Evolutionary conservation across 345 rosid genomes (phyloP), one percentile per base, ranked within the genome.

Genomic region (Ailanthus altissimus): DNA sequence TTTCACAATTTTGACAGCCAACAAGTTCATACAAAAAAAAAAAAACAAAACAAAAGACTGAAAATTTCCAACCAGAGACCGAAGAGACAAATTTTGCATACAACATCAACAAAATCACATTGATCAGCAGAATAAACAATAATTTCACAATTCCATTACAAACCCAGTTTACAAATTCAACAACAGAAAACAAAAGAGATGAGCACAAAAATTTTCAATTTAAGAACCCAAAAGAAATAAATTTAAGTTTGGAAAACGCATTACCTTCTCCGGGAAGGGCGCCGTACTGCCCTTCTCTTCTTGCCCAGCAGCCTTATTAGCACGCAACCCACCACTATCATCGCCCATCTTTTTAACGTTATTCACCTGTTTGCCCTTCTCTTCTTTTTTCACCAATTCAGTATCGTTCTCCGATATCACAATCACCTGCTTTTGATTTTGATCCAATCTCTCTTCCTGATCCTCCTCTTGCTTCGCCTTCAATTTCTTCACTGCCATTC

Each of bases 241-340:
- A 15, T 6, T 18, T 62, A 62, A 62, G 14, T 61, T 32, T 5
- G 4, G 46, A 63, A 54, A 64, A 25, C 49, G 36, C 45, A 45
- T 56, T 83, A 96, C 99, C 85, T 87, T 89, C 75, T 96, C 97
- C 0, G 99, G 99, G 67, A 96, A 87, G 25, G 99, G 99, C 11
- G 89, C 93, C 18, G 97, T 89, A 69, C 84, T 90, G 58, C 95
- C 97, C 85, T 96, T 98, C 83, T 96, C 98, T 79, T 94, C 98
- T 71, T 81, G 90, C 0, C 90, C 95, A 73, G 88, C 91, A 42
- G 89, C 98, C 82, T 89, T 84, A 73, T 88, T 87, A 76, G 97
- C 92, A 67, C 90, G 86, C 81, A 88, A 84, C 43, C 97, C 98
- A 50, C 97, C 91, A 65, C 88, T 89, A 67, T 85, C 89, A 56